phyloP scores from a whole-genome alignment of 768 basidiomycete genomes.

The Xerocomus brunneocitrinus region DNA sequence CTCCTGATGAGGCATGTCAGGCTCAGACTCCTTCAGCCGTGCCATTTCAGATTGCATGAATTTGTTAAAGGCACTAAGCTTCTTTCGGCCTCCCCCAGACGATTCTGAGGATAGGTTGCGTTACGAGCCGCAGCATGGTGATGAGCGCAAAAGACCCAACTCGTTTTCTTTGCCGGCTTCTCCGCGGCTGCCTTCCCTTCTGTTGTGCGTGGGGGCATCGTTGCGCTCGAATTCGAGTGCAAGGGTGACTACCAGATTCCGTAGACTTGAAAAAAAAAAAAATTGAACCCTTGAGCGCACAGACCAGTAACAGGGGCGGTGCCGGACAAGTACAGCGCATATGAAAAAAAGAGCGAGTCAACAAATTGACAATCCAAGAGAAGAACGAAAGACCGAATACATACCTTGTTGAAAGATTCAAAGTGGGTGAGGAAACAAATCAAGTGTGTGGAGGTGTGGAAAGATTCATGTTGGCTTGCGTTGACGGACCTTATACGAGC shows the following conservation, averaged over 20 bases:
- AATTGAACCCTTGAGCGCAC: constrained; percentile 20
- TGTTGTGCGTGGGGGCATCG: constrained; percentile 42
- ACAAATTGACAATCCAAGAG: constrained; percentile 8
- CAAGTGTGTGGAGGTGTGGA: constrained; percentile 37
- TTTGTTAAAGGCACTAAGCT: constrained; percentile 71
- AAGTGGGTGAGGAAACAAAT: constrained; percentile 10
- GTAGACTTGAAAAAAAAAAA: constrained; percentile 9
- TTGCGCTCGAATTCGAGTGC: constrained; percentile 5
- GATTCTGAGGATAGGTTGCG: constrained; percentile 42
- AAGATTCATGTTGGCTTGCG: constrained; percentile 48
- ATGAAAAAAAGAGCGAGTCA: neutral
- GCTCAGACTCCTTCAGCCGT: constrained; percentile 71
- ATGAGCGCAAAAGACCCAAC: constrained; percentile 33
- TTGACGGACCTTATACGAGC: constrained; percentile 57
- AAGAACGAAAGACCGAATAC: neutral
- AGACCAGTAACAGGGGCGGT: constrained; percentile 31
- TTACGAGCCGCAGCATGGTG: constrained; percentile 15
- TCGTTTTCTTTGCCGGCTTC: constrained; percentile 50
- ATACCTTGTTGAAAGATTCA: constrained; percentile 12
- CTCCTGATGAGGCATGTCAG: constrained; percentile 67
- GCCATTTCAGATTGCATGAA: constrained; percentile 79
- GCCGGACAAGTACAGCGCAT: constrained; percentile 4
- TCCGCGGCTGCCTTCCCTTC: constrained; percentile 39
- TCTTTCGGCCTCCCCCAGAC: constrained; percentile 49
- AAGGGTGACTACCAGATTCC: constrained; percentile 7